Base-by-base conservation (phyloP, 257 asterid species). In the Scutellaria minor region DNA sequence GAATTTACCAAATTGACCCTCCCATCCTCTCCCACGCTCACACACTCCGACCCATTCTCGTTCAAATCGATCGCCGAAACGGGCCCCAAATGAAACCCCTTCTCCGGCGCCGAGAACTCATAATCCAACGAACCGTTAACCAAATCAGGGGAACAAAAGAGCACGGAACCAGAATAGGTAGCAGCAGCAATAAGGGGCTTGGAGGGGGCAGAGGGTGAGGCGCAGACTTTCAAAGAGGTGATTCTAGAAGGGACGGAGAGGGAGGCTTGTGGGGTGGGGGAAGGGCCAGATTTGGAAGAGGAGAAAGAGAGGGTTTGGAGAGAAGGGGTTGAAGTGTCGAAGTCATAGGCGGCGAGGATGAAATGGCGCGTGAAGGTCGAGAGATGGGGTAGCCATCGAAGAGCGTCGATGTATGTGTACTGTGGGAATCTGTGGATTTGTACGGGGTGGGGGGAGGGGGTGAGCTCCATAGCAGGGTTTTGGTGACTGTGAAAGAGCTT, bases 1-100 rank as follows among this genome's bases (percentile, higher is more conserved):
- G 76, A 52, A 74, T 60, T 77, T 5, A 85, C 85, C 90, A 83
- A 78, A 84, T 88, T 86, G 45, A 91, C 84, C 85, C 83, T 87
- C 80, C 97, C 98, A 76, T 93, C 96, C 44, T 85, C 96, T 24
- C 97, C 96, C 75, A 86, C 97, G 56, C 88, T 86, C 58, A 89
- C 90, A 69, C 91, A 84, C 75, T 90, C 97, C 47, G 81, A 73
- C 75, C 91, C 97, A 75, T 80, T 80, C 31, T 88, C 98, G 53
- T 73, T 85, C 88, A 86, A 62, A 81, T 88, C 97, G 62, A 93
- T 79, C 46, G 88, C 93, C 12, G 83, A 64, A 18, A 88, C 71
- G 42, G 83, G 60, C 6, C 94, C 96, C n/a, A 4, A 20, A 56
- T 91, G 96, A 14, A 91, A 77, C 40, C 90, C 89, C 60, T 81